phyloP scores from a whole-genome alignment of 2,329 filamentous ascomycete genomes.

The Calonectria fujianensis region DNA sequence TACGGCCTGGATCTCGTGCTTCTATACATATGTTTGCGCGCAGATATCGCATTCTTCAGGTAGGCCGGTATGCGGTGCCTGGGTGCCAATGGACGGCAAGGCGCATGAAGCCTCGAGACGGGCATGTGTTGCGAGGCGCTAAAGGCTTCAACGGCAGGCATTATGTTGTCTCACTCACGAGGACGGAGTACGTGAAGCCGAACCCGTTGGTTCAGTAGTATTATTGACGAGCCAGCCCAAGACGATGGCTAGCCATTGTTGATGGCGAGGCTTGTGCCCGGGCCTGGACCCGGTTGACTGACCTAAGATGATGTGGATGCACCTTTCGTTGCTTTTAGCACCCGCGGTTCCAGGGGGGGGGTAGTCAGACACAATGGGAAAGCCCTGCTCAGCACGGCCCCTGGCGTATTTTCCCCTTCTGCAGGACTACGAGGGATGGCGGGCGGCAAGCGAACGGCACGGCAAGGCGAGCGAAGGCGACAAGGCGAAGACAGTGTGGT shows the following conservation, averaged over 20 bases:
- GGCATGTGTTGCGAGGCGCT: conserved; percentile 17
- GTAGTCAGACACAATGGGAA: not conserved
- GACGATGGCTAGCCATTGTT: conserved; percentile 11
- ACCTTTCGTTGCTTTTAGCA: conserved; percentile 28
- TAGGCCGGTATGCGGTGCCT: not conserved
- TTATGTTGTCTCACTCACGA: conserved; percentile 28
- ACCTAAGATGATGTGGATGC: conserved; percentile 22
- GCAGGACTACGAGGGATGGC: not conserved
- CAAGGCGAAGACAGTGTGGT: conserved; percentile 5
- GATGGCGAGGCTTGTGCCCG: not conserved
- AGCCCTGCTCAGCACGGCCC: not conserved
- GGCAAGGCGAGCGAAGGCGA: not conserved
- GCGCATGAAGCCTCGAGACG: conserved; percentile 1
- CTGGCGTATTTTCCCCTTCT: not conserved
- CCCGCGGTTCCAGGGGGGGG: conserved; percentile 4
- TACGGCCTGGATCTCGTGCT: conserved; percentile 23
- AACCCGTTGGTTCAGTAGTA: conserved; percentile 17
- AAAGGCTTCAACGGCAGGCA: conserved; percentile 20
- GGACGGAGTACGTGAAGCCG: not conserved
- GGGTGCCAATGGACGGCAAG: not conserved
- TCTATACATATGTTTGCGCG: not conserved
- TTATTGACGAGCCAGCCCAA: not conserved
- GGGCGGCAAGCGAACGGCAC: not conserved
- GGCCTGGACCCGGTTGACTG: conserved; percentile 5
- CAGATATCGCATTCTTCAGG: conserved; percentile 18